These are phyloP conservation scores for Haplosporangium sp. DNA, from an alignment of 371 early-diverging fungal genomes.

Conservation along the genomic window DNA sequence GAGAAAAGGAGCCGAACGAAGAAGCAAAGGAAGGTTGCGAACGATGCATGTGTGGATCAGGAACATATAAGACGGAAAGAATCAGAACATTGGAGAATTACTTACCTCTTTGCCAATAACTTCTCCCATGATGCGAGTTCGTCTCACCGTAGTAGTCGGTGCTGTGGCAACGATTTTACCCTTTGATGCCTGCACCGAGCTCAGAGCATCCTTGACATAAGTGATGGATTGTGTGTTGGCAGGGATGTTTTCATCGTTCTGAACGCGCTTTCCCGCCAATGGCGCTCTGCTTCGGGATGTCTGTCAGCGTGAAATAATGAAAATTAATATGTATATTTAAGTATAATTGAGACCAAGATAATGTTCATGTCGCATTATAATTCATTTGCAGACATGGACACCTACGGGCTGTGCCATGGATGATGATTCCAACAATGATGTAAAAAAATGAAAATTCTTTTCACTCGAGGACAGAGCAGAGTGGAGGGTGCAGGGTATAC, in stretches of 20 bases:
- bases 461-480: neutral
- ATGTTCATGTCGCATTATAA: no score
- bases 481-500: no score
- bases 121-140: no score
- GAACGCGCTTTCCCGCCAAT: slow-evolving; percentile 15
- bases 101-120: slow-evolving; percentile 20
- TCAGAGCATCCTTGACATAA: slow-evolving; percentile 32
- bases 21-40: no score
- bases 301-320: neutral
- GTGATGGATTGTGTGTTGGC: slow-evolving; percentile 16
- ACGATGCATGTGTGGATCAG: no score
- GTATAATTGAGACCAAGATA: no score
- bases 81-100: slow-evolving; percentile 9
- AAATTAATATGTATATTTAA: no score
- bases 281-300: slow-evolving; percentile 22
- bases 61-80: no score
- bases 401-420: slow-evolving; percentile 24
- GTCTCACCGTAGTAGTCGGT: neutral
- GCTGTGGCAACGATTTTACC: slow-evolving; percentile 7
- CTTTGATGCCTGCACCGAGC: slow-evolving; percentile 19
- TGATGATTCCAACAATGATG: slow-evolving; percentile 3
- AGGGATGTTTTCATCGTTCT: slow-evolving; percentile 22
- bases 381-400: no score
- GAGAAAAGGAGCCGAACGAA: no score
- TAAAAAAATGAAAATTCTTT: neutral